These are phyloP conservation scores for Tripterygium wilfordii DNA, from an alignment of 177 flowering plant species.

Conservation along the genomic window DNA sequence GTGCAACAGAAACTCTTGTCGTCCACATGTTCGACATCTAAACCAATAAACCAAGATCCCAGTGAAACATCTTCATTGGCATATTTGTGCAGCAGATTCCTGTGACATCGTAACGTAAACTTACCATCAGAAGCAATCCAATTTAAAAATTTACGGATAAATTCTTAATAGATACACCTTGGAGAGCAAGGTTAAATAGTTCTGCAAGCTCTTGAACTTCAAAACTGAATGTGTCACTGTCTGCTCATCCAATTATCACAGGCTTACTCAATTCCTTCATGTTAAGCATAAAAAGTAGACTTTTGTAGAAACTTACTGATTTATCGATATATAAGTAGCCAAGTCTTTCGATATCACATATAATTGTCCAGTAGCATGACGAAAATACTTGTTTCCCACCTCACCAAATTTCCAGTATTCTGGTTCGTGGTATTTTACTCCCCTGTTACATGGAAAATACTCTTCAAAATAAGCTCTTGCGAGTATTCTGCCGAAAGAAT, in stretches of 20 bases:
- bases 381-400: slow-evolving; percentile 81
- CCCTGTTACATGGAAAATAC: slow-evolving; percentile 40
- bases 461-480: neutral
- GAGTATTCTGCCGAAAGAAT: too few species aligned
- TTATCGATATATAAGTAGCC: slow-evolving; percentile 60
- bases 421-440: slow-evolving; percentile 92
- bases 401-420: slow-evolving; percentile 96
- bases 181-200: too few species aligned
- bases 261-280: too few species aligned
- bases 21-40: slow-evolving; percentile 86
- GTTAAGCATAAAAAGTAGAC: too few species aligned
- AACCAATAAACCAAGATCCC: slow-evolving; percentile 96
- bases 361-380: slow-evolving; percentile 94
- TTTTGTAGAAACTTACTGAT: slow-evolving; percentile 61
- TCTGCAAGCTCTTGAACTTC: too few species aligned
- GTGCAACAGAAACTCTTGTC: slow-evolving; percentile 87
- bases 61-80: slow-evolving; percentile 97
- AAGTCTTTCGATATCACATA: slow-evolving; percentile 79
- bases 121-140: too few species aligned
- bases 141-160: too few species aligned
- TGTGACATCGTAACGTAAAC: too few species aligned
- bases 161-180: too few species aligned
- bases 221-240: too few species aligned
- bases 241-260: too few species aligned
- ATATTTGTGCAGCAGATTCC: slow-evolving; percentile 84